phyloP scores from a whole-genome alignment of 2,329 filamentous ascomycete species.

The Ophiostoma sp. region DNA sequence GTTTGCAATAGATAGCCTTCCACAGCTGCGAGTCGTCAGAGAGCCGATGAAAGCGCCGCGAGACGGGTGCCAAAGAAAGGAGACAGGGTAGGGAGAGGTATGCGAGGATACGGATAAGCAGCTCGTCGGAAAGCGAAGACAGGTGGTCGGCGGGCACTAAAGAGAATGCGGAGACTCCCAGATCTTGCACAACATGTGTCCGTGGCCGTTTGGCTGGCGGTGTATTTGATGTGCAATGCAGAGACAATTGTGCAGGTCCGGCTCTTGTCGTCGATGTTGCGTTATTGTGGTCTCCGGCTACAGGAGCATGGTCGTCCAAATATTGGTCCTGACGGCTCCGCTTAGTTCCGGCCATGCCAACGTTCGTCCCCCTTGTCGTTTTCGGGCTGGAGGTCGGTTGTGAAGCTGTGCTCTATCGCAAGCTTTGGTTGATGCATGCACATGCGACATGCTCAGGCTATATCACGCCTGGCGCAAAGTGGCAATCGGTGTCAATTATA shows the following conservation, averaged over 20 bases:
- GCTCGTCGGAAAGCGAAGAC: conserved; percentile 75
- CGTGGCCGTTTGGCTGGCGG: neutral
- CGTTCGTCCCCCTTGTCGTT: neutral
- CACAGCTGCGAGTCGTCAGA: conserved; percentile 81
- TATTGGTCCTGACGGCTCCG: neutral
- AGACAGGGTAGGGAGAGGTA: conserved; percentile 67
- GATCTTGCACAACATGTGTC: neutral
- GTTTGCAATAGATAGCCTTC: conserved; percentile 81
- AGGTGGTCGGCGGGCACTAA: conserved; percentile 50
- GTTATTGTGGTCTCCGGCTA: neutral
- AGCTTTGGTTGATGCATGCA: neutral
- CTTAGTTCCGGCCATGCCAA: neutral
- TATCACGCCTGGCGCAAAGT: neutral
- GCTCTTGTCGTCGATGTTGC: neutral
- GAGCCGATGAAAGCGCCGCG: conserved; percentile 66
- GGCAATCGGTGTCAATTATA: neutral
- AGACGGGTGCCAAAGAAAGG: conserved; percentile 59
- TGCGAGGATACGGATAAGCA: conserved; percentile 77
- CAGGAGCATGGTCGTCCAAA: neutral
- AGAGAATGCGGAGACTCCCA: neutral
- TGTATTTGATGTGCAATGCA: neutral
- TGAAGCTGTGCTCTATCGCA: neutral
- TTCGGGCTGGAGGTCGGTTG: neutral
- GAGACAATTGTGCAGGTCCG: neutral
- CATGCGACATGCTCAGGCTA: neutral